Base-by-base conservation (phyloP, 352 stramenopile species). In the Aphanomyces invadans region DNA sequence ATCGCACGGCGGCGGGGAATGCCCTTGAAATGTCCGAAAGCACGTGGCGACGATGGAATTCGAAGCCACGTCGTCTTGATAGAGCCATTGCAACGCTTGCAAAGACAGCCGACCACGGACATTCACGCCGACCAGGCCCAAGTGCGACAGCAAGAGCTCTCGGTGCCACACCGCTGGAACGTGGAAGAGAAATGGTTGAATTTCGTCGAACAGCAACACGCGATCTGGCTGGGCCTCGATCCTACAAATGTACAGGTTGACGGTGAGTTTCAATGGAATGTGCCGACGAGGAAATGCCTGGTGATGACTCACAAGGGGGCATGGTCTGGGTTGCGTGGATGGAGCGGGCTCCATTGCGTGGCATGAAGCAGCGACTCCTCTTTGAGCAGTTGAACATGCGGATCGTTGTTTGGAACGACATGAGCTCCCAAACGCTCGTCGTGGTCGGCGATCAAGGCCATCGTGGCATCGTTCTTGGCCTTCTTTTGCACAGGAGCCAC, bases 121-220 rank as follows among this genome's bases (percentile, higher is more conserved):
- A 7, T 38, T 33, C 2, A 36, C 17, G 45, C 45, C 45, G 45
- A 53, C n/a, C 21, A 91, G 69, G 31, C 81, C 85, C 39, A 75
- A 70, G 45, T 79, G 55, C 12, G 77, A 52, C 12, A 94, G 52
- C 32, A 88, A 49, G 17, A 85, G 49, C 0, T 63, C 29, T 52
- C 76, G 71, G 17, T 72, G 76, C n/a, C 76, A 61, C 0, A 39
- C n/a, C n/a, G 42, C 29, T 0, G 75, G 74, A 19, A 90, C 71
- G 44, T 55, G 42, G 70, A 91, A 90, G 31, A 94, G 61, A 70
- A 91, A 94, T 25, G 86, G 86, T 33, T 88, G 72, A 32, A 91
- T 75, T 69, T 94, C 86, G 55, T 94, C 86, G 0, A 72, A 83
- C 57, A 92, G 64, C 21, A 82, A 74, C 0, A 79, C 77, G 19